Base-by-base conservation (phyloP, 345 rosid species). In the Erodium maritimum region DNA sequence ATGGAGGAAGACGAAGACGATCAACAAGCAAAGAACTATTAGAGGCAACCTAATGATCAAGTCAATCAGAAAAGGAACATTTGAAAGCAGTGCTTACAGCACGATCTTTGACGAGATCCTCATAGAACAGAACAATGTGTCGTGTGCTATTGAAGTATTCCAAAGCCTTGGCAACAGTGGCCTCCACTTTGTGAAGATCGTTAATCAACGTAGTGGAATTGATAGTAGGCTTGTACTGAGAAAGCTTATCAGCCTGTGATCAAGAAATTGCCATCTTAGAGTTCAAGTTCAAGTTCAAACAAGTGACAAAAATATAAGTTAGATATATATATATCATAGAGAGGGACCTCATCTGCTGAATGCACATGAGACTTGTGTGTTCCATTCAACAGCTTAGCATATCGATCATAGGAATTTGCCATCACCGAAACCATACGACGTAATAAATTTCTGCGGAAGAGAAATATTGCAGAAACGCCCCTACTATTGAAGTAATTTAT, bases 341-440 rank as follows among this genome's bases (percentile, higher is more conserved):
- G 51, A 57, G 23, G 23, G 12, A 93, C 99, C 96, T 93, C 99
- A 73, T 82, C 75, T 9, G 25, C 60, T n/a, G 94, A 86, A 78
- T 93, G 99, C 67, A 93, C 99, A 71, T 93, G 99, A 70, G 99
- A 85, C 75, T 87, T 87, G 67, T 93, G 99, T 58, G 88, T 87
- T 57, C 99, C 99, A 70, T 93, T 89, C 77, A 93, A 75, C 57
- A 83, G 68, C 80, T 87, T 93, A 52, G 96, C 96, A 53, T 74
- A 56, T 23, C 85, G 89, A 54, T 93, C 99, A 70, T 85, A 78
- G 58, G 95, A 85, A 75, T 93, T 93, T 3, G 96, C 91, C 45
- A 83, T 68, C 62, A 85, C 71, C 21, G 99, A 93, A 63, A 93
- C 87, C 94, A 89, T 77, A 57, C 96, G 83, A 19, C 95, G 83